phyloP scores from a whole-genome alignment of 2,329 filamentous ascomycete genomes.

The Fusarium sp. region DNA sequence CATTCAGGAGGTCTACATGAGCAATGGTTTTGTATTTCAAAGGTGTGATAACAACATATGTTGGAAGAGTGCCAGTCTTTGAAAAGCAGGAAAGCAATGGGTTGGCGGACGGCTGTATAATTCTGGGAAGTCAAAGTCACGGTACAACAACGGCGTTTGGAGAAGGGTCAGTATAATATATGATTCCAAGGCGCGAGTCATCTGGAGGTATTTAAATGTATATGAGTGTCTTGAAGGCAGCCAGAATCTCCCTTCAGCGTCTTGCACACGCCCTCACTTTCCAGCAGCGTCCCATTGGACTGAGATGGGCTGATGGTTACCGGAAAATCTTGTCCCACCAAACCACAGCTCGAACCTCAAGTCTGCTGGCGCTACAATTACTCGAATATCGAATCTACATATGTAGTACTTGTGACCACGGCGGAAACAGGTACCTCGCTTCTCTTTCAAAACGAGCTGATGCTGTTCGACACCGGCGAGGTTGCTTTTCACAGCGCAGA shows the following conservation, averaged over 20 bases:
- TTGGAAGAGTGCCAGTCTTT: not conserved
- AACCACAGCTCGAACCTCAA: constrained; percentile 61
- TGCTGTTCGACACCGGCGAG: constrained; percentile 53
- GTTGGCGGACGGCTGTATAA: constrained; percentile 9
- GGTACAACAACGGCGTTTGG: constrained; percentile 32
- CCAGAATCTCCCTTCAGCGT: not conserved
- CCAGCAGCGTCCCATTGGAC: constrained; percentile 35
- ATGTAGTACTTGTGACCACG: constrained; percentile 56
- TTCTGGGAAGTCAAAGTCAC: constrained; percentile 14
- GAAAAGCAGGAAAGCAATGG: constrained; percentile 5
- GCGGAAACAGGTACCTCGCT: constrained; percentile 52
- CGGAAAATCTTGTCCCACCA: constrained; percentile 33
- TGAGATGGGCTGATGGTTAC: constrained; percentile 38
- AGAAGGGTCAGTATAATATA: constrained; percentile 30
- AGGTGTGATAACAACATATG: not conserved
- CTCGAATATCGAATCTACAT: constrained; percentile 63
- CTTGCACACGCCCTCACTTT: not conserved
- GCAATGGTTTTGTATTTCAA: not conserved
- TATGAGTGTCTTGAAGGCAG: constrained; percentile 17
- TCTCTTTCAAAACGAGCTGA: constrained; percentile 55
- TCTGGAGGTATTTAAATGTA: constrained; percentile 33
- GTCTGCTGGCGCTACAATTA: constrained; percentile 67
- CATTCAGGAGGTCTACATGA: constrained; percentile 61
- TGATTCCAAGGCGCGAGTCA: constrained; percentile 18
- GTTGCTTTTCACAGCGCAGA: constrained; percentile 58